Conservation (phyloP, 306 rosid genomes). For the Dalbergia oliveri region DNA sequence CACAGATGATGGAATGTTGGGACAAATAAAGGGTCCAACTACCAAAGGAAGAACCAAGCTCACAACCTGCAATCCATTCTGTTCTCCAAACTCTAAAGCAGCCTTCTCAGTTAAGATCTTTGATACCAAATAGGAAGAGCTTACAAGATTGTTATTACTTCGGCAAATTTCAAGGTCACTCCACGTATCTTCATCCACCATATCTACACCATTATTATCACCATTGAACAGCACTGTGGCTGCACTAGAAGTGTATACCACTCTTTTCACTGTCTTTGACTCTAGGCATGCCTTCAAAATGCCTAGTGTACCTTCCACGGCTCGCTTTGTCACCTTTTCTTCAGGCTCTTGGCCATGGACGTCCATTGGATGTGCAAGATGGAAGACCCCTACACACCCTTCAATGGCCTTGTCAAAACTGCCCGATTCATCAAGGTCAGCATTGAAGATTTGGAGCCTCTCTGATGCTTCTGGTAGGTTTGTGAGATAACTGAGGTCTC, state of each 20-base stretch:
- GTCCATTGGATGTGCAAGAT: slow-evolving; percentile 62
- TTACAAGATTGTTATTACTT: slow-evolving; percentile 7
- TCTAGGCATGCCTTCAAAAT: slow-evolving; percentile 55
- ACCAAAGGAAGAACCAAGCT: slow-evolving; percentile 65
- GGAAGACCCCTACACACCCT: slow-evolving; percentile 67
- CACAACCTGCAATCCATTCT: slow-evolving; percentile 64
- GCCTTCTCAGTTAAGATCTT: slow-evolving; percentile 62
- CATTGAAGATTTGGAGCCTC: slow-evolving; percentile 51
- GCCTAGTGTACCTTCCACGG: slow-evolving; percentile 58
- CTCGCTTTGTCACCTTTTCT: slow-evolving; percentile 48
- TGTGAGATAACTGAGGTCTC: slow-evolving; percentile 60
- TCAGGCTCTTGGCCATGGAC: slow-evolving; percentile 47
- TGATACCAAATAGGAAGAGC: slow-evolving; percentile 57
- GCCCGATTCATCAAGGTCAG: slow-evolving; percentile 48
- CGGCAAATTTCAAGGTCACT: slow-evolving; percentile 56
- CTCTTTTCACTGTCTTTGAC: slow-evolving; percentile 61
- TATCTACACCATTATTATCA: not conserved
- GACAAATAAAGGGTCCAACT: slow-evolving; percentile 67
- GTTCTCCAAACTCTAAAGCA: slow-evolving; percentile 60
- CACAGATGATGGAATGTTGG: slow-evolving; percentile 55
- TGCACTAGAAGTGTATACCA: slow-evolving; percentile 65
- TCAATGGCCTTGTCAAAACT: slow-evolving; percentile 55
- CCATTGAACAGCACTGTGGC: slow-evolving; percentile 37
- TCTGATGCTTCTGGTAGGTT: slow-evolving; percentile 56
- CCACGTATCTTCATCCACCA: slow-evolving; percentile 63